Percentiles rank a stretch among this genome's conserved stretches.
These are phyloP conservation scores for Pleurotus eryngii DNA, from an alignment of 768 basidiomycete genomes.

Conservation along the genomic window DNA sequence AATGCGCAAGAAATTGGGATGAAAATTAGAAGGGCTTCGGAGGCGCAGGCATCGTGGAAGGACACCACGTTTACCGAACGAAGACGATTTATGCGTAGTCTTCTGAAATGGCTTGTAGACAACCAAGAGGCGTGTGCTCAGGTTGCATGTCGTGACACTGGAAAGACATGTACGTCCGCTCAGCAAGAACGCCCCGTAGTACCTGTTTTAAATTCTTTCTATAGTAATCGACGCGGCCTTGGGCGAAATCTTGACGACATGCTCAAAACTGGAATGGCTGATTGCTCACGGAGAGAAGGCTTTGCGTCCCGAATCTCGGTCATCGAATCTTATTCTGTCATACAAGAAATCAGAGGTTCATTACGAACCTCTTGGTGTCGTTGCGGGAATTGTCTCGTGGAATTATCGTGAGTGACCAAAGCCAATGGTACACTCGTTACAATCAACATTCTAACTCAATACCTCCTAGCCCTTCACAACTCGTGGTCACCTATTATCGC, in stretches of 20 bases:
- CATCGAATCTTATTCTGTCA: constrained; percentile 59
- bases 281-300: constrained; percentile 80
- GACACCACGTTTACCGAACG: constrained; percentile 75
- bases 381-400: constrained; percentile 93
- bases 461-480: constrained; percentile 79
- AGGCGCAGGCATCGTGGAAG: constrained; percentile 73
- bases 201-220: constrained; percentile 3
- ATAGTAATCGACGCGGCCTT: constrained; percentile 90
- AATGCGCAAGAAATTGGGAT: constrained; percentile 61
- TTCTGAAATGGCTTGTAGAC: constrained; percentile 90
- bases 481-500: constrained; percentile 92
- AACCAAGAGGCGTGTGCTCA: constrained; percentile 85
- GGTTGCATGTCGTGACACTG: constrained; percentile 90
- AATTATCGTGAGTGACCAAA: constrained; percentile 66
- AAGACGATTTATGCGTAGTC: constrained; percentile 76
- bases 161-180: constrained; percentile 77
- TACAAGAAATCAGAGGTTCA: constrained; percentile 79
- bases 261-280: constrained; percentile 92
- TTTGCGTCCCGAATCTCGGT: constrained; percentile 70
- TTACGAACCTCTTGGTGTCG: constrained; percentile 91
- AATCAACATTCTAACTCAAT: background rate
- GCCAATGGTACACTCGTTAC: no score
- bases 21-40: constrained; percentile 66
- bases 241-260: constrained; percentile 93
- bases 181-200: background rate